phyloP scores from a whole-genome alignment of 306 rosid species.

The Medicago ruthenica region DNA sequence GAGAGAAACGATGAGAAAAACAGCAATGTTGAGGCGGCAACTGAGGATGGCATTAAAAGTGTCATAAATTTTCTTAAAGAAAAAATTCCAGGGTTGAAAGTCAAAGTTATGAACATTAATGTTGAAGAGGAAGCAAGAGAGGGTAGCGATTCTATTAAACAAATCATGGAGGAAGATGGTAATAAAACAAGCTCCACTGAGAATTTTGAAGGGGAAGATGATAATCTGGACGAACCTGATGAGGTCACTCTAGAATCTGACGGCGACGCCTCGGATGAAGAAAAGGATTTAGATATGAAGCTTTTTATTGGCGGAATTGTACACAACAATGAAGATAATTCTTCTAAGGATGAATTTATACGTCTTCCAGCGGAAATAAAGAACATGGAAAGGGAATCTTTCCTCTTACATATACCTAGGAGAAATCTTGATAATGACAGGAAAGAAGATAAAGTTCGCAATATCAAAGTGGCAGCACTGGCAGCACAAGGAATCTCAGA shows the following conservation, averaged over 20 bases:
- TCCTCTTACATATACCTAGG: slow-evolving; percentile 74
- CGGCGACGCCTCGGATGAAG: slow-evolving; percentile 63
- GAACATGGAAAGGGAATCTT: slow-evolving; percentile 82
- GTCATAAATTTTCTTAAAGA: slow-evolving; percentile 92
- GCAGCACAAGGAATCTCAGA: slow-evolving; percentile 84
- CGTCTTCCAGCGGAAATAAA: slow-evolving; percentile 90
- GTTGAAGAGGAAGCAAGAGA: slow-evolving; percentile 69
- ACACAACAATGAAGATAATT: slow-evolving; percentile 77
- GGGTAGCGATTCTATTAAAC: slow-evolving; percentile 66
- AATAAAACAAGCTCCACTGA: slow-evolving; percentile 59
- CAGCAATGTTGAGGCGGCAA: slow-evolving; percentile 68
- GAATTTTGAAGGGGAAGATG: slow-evolving; percentile 67
- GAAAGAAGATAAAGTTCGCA: slow-evolving; percentile 63
- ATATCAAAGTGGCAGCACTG: slow-evolving; percentile 79
- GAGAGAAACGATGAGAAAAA: slow-evolving; percentile 76
- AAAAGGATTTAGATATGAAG: slow-evolving; percentile 86
- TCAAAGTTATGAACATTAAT: slow-evolving; percentile 79
- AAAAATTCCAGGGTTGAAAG: slow-evolving; percentile 93
- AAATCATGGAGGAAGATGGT: slow-evolving; percentile 73
- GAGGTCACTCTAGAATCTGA: slow-evolving; percentile 68
- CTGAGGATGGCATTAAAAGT: slow-evolving; percentile 94
- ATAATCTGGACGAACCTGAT: slow-evolving; percentile 75
- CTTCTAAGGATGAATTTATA: slow-evolving; percentile 71
- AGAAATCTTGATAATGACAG: slow-evolving; percentile 65
- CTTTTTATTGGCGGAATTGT: slow-evolving; percentile 89